Evolutionary conservation across 2,329 filamentous ascomycete species (phyloP), one percentile per base, ranked within the genome.

Genomic region (Botryotinia globosa): DNA sequence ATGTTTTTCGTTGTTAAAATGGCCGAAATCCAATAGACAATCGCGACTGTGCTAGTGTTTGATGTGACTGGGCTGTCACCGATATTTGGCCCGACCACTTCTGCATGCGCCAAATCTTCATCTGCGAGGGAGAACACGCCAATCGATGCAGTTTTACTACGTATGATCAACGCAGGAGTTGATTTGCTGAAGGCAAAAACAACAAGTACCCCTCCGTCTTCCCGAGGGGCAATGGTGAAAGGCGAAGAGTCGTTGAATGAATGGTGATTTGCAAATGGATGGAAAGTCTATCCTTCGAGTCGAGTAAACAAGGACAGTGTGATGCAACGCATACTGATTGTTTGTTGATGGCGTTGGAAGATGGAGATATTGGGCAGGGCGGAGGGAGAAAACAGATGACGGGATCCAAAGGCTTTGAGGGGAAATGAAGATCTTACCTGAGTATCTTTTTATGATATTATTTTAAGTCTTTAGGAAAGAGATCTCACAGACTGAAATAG

Each of bases 121-220:
- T 71, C 58, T 71, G 29, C 58, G 32, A 64, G 18, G 14, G 51
- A 18, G n/a, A n/a, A 71, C 39, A 51, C 42, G 20, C 69, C 69
- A 64, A 64, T 64, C 44, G 42, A 64, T 71, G 42, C 56, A 63
- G 51, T 64, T 32, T 37, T 45, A 56, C n/a, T 29, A 29, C 32
- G n/a, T 54, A 18, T 64, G 45, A 48, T 44, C 8, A 34, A 44
- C 12, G 34, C n/a, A 12, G 64, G 34, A 45, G 44, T 44, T 34
- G 37, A 42, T 51, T 42, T 29, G 59, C 45, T 44, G 42, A 42
- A 51, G 58, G 34, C 34, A 48, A 71, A 71, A 69, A 16, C 44
- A 45, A 25, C 42, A 64, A 73, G 59, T 79, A 74, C 78, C 78
- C 78, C 78, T 79, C 78, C 74, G 66, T 73, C 29, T n/a, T 10